These are phyloP conservation scores for Scutellaria minor DNA, from an alignment of 257 asterid genomes.

Conservation along the genomic window DNA sequence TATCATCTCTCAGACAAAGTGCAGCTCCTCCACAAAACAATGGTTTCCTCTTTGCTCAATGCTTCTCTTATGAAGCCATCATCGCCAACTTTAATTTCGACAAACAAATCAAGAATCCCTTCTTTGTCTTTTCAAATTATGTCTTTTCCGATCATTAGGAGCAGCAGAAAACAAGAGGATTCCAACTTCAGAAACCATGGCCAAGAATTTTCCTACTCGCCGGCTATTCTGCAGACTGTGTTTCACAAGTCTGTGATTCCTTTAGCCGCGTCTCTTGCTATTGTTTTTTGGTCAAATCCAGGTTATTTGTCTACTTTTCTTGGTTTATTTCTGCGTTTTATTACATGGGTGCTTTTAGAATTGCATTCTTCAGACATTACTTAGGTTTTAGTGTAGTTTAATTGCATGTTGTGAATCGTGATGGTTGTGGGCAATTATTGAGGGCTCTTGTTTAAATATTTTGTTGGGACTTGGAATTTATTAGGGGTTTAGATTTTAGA, in stretches of 20 bases:
- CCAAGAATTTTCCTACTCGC: conserved; percentile 9
- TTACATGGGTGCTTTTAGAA: conserved; percentile 11
- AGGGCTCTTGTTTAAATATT: neutral
- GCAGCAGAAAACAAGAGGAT: conserved; percentile 37
- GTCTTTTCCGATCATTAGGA: conserved; percentile 32
- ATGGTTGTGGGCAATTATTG: neutral
- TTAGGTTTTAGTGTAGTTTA: neutral
- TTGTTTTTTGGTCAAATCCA: conserved; percentile 56
- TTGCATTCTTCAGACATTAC: neutral
- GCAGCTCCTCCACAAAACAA: conserved; percentile 20
- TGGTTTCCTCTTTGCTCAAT: conserved; percentile 51
- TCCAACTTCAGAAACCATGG: conserved; percentile 13
- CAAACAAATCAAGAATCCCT: conserved; percentile 32
- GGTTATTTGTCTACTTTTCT: conserved; percentile 44
- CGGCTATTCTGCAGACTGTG: conserved; percentile 24
- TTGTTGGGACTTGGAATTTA: neutral
- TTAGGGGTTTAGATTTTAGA: neutral
- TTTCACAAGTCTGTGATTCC: conserved; percentile 46
- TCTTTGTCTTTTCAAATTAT: conserved; percentile 13
- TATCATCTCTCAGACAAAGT: conserved; percentile 35
- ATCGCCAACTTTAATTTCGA: conserved; percentile 23
- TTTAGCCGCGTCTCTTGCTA: conserved; percentile 57
- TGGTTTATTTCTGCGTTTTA: conserved; percentile 27
- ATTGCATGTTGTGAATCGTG: neutral
- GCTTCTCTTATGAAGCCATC: conserved; percentile 38